Conservation (phyloP, 345 rosid genomes). For the Citrus reticulata region DNA sequence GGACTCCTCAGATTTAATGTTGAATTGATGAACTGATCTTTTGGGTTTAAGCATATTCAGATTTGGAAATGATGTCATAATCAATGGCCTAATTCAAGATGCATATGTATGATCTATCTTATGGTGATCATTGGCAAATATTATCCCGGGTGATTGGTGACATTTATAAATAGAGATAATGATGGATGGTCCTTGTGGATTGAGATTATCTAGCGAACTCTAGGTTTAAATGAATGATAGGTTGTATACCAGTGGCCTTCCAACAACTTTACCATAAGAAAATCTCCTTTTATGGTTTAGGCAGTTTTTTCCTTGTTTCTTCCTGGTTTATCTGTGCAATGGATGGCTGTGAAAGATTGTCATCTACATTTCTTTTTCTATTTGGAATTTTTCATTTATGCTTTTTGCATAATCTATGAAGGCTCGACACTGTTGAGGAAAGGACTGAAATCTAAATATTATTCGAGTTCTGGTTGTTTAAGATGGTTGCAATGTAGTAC, state of each 20-base stretch:
- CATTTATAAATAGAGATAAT: neutral
- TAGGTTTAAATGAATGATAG: neutral
- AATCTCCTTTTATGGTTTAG: neutral
- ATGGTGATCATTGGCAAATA: neutral
- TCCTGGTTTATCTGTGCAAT: neutral
- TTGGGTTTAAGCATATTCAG: neutral
- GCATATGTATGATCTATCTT: neutral
- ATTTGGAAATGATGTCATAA: neutral
- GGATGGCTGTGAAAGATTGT: neutral
- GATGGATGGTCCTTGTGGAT: slow-evolving; percentile 2
- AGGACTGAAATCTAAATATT: neutral
- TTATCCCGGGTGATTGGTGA: neutral
- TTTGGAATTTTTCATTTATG: neutral
- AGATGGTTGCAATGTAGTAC: neutral
- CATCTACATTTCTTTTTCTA: neutral
- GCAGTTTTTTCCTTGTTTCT: neutral
- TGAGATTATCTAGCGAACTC: neutral
- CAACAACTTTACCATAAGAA: slow-evolving; percentile 7
- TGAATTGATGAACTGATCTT: too few species aligned
- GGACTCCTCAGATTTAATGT: neutral
- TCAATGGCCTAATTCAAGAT: neutral
- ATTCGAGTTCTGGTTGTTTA: neutral
- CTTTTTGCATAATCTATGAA: neutral
- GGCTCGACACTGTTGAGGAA: neutral
- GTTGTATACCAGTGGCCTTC: slow-evolving; percentile 5